A percentile compares a stretch with the other conserved stretches of the same genome.
Conservation (phyloP, 345 rosid genomes). For the Alliaria petiolata region DNA sequence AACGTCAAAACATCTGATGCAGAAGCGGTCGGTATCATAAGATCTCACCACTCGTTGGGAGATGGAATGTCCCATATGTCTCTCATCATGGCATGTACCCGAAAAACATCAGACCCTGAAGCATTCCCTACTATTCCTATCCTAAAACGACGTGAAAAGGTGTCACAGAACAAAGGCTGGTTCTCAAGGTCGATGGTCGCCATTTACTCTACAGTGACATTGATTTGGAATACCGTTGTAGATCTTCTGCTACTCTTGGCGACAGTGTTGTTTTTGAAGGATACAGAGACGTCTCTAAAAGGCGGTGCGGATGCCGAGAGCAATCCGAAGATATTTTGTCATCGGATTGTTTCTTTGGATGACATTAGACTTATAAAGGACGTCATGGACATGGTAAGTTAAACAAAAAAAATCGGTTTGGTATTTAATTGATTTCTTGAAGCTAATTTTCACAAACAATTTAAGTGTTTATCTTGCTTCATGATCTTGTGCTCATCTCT, state of each 20-base stretch:
- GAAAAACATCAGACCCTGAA: not conserved
- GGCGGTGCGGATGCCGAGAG: slow-evolving; percentile 1
- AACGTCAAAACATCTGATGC: slow-evolving; percentile 10
- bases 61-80: slow-evolving; percentile 2
- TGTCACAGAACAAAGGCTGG: not conserved
- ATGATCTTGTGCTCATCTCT: not conserved
- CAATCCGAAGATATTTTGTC: slow-evolving; percentile 28
- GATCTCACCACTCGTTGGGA: slow-evolving; percentile 57
- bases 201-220: slow-evolving; percentile 29
- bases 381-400: not conserved
- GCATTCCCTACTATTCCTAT: slow-evolving; percentile 35
- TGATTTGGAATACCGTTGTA: slow-evolving; percentile 46
- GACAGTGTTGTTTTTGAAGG: slow-evolving; percentile 37
- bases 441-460: not conserved
- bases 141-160: slow-evolving; percentile 21
- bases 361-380: slow-evolving; percentile 36
- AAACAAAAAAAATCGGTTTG: too few species aligned
- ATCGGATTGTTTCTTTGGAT: slow-evolving; percentile 36
- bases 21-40: slow-evolving; percentile 6
- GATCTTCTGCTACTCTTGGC: slow-evolving; percentile 40
- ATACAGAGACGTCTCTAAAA: slow-evolving; percentile 42
- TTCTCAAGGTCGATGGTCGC: slow-evolving; percentile 28
- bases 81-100: slow-evolving; percentile 7
- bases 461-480: not conserved
- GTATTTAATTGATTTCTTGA: not conserved